phyloP scores from a whole-genome alignment of 768 basidiomycete species.

The Trametes maxima region DNA sequence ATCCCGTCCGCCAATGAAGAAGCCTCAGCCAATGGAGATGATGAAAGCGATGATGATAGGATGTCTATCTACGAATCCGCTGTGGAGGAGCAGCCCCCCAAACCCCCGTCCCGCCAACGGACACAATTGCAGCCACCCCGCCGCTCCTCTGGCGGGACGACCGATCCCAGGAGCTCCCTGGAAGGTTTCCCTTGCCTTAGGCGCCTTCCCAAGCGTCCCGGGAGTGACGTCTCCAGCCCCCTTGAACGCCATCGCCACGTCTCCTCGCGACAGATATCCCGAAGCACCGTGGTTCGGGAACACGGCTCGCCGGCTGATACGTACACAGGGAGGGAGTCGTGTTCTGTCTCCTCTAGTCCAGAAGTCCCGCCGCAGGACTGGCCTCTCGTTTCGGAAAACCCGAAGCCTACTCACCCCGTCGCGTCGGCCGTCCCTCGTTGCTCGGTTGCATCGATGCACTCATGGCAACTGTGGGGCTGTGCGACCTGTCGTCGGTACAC shows the following conservation, averaged over 20 bases:
- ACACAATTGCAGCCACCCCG: neutral
- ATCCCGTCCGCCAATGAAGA: neutral
- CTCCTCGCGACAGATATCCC: neutral
- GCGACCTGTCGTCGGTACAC: slow-evolving; percentile 12
- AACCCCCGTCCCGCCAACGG: neutral
- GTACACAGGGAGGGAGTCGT: neutral
- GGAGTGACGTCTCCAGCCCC: slow-evolving; percentile 1
- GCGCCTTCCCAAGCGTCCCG: slow-evolving; percentile 3
- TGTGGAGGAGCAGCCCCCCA: neutral
- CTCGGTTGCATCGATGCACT: neutral
- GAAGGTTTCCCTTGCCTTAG: neutral
- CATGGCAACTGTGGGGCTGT: slow-evolving; percentile 15
- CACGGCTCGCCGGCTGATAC: neutral
- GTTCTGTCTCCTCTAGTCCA: neutral
- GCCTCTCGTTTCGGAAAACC: slow-evolving; percentile 9
- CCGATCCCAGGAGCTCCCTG: slow-evolving; percentile 7
- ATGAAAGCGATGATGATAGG: neutral
- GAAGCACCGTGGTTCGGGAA: neutral
- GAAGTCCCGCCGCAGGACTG: neutral
- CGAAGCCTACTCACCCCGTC: slow-evolving; percentile 18
- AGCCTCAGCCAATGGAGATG: neutral
- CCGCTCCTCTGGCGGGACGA: slow-evolving; percentile 4
- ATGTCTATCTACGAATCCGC: slow-evolving; percentile 14
- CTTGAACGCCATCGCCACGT: neutral
- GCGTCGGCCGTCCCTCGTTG: neutral